phyloP scores from a whole-genome alignment of 305 asterid species.

The Solanum hybrid region DNA sequence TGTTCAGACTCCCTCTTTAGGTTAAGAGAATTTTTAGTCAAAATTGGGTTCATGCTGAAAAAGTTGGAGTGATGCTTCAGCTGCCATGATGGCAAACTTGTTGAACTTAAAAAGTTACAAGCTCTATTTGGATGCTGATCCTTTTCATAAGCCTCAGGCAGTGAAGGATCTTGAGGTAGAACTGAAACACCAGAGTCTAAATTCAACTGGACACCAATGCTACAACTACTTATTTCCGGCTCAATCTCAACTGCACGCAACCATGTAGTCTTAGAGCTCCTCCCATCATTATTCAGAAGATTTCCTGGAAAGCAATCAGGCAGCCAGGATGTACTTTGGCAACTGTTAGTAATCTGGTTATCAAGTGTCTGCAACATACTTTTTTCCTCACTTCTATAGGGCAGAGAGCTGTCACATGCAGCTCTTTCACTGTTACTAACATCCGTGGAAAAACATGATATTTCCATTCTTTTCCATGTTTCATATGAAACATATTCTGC shows the following conservation, averaged over 20 bases:
- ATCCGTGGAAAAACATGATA: constrained; percentile 16
- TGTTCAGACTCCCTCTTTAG: constrained; percentile 34
- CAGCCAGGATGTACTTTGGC: constrained; percentile 19
- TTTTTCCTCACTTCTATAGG: constrained; percentile 13
- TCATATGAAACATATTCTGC: constrained; percentile 18
- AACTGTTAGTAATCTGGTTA: constrained; percentile 20
- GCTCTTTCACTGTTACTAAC: constrained; percentile 18
- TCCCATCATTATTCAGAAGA: constrained; percentile 14
- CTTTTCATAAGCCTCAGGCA: constrained; percentile 18
- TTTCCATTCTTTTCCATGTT: constrained; percentile 16
- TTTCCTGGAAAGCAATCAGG: constrained; percentile 11
- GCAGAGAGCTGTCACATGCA: constrained; percentile 1
- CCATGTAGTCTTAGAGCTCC: constrained; percentile 22
- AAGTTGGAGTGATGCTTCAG: constrained; percentile 36
- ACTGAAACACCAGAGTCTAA: constrained; percentile 17
- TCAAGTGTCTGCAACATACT: constrained; percentile 21
- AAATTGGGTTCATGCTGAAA: constrained; percentile 59
- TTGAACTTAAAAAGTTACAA: constrained; percentile 22
- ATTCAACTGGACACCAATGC: constrained; percentile 18
- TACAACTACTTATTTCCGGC: constrained; percentile 23
- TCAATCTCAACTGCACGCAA: constrained; percentile 27
- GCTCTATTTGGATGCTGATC: constrained; percentile 22
- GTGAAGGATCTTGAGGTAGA: constrained; percentile 21
- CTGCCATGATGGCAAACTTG: constrained; percentile 26
- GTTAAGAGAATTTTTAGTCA: constrained; percentile 36